Conservation (phyloP, 192 early-diverging fungal genomes). For the Cetraspora pellucida region DNA sequence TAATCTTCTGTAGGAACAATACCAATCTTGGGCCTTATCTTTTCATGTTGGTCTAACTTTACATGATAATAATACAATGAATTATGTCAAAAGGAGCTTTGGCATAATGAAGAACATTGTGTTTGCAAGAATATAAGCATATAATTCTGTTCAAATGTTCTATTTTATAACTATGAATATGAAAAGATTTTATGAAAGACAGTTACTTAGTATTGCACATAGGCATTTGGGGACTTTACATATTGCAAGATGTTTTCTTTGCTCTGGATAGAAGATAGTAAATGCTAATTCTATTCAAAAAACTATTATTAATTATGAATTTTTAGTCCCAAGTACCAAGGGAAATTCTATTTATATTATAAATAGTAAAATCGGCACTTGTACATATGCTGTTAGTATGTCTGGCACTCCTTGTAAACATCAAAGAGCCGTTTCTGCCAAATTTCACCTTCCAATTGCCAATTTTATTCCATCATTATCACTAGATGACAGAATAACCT, state of each 20-base stretch:
- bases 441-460: neutral
- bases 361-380: neutral
- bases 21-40: neutral
- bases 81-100: neutral
- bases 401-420: too few species aligned
- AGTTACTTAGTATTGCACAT: neutral
- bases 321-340: neutral
- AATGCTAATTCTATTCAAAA: neutral
- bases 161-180: neutral
- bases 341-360: neutral
- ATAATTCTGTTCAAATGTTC: neutral
- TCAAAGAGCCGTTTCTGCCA: neutral
- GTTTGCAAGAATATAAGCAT: neutral
- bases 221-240: neutral
- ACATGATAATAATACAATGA: neutral
- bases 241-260: neutral
- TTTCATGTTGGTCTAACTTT: neutral
- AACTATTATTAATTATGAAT: neutral
- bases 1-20: neutral
- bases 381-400: neutral
- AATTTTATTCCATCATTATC: constrained; percentile 19
- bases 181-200: neutral
- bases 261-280: neutral
- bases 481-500: neutral
- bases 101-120: neutral